Percentiles rank a stretch among this genome's conserved stretches.
phyloP scores from a whole-genome alignment of 805 yeast species.

The Yarrowia bubula region DNA sequence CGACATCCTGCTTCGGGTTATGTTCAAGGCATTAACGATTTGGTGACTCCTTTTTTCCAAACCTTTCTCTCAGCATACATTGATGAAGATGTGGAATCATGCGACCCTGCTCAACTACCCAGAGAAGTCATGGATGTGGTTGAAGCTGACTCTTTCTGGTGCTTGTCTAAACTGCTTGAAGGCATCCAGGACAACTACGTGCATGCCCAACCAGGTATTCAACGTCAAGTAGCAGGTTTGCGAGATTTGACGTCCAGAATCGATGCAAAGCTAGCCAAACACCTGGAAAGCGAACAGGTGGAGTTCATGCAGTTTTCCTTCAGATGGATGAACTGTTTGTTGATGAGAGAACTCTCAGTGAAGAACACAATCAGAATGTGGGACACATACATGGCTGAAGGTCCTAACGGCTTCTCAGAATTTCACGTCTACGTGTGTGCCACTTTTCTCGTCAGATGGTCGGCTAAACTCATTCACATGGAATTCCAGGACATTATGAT shows the following conservation, averaged over 20 bases:
- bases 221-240: conserved; percentile 82
- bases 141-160: conserved; percentile 98
- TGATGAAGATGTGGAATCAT: conserved; percentile 49
- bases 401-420: conserved; percentile 71
- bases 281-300: conserved; percentile 76
- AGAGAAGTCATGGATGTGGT: conserved; percentile 60
- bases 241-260: conserved; percentile 75
- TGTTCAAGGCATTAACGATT: conserved; percentile 93
- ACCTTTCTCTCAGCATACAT: conserved; percentile 71
- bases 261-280: conserved; percentile 68
- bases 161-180: conserved; percentile 83
- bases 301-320: conserved; percentile 94
- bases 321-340: conserved; percentile 97
- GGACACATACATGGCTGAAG: conserved; percentile 79
- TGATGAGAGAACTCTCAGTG: conserved; percentile 89
- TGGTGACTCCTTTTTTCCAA: conserved; percentile 87
- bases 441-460: conserved; percentile 88
- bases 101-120: conserved; percentile 64
- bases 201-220: conserved; percentile 97
- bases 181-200: conserved; percentile 96
- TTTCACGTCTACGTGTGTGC: conserved; percentile 98
- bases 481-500: conserved; percentile 94
- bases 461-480: conserved; percentile 70
- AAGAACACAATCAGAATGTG: conserved; percentile 86
- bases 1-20: conserved; percentile 96